Conservation (phyloP, 768 basidiomycete species). For the Macrolepiota fuliginosa region DNA sequence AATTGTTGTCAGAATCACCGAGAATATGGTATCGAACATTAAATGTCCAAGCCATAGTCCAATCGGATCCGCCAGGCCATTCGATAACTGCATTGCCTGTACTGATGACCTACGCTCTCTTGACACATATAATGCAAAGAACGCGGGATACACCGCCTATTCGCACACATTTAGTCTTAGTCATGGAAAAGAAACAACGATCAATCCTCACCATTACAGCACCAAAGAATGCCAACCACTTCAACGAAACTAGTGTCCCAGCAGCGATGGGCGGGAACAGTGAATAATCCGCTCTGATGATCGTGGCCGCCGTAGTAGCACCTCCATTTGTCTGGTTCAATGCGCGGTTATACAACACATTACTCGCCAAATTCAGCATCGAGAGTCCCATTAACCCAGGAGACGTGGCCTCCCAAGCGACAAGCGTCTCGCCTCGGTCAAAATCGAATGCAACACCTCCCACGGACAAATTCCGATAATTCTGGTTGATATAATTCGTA, state of each 20-base stretch:
- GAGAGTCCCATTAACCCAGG: constrained; percentile 57
- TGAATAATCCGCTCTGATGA: constrained; percentile 58
- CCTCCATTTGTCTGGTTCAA: constrained; percentile 40
- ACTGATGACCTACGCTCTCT: constrained; percentile 69
- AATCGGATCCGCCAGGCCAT: constrained; percentile 66
- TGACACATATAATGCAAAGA: constrained; percentile 76
- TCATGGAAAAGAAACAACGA: not conserved
- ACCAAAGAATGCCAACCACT: constrained; percentile 76
- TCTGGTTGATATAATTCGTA: constrained; percentile 44
- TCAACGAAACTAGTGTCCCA: constrained; percentile 59
- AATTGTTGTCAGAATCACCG: constrained; percentile 58
- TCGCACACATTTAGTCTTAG: not conserved
- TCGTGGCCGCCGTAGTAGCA: constrained; percentile 30
- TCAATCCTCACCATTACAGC: constrained; percentile 57
- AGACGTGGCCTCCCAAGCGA: constrained; percentile 72
- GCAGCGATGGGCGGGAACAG: constrained; percentile 55
- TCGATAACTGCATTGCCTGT: constrained; percentile 81
- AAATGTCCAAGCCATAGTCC: constrained; percentile 81
- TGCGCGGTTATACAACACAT: constrained; percentile 63
- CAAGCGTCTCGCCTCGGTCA: constrained; percentile 44
- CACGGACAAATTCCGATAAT: constrained; percentile 53
- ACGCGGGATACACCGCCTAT: constrained; percentile 77
- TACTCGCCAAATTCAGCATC: constrained; percentile 67
- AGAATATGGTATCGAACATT: constrained; percentile 65
- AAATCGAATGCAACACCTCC: constrained; percentile 70